Evolutionary conservation across 2,329 filamentous ascomycete species (phyloP), one percentile per base, ranked within the genome.

Genomic region (Microcyclosporella mali): DNA sequence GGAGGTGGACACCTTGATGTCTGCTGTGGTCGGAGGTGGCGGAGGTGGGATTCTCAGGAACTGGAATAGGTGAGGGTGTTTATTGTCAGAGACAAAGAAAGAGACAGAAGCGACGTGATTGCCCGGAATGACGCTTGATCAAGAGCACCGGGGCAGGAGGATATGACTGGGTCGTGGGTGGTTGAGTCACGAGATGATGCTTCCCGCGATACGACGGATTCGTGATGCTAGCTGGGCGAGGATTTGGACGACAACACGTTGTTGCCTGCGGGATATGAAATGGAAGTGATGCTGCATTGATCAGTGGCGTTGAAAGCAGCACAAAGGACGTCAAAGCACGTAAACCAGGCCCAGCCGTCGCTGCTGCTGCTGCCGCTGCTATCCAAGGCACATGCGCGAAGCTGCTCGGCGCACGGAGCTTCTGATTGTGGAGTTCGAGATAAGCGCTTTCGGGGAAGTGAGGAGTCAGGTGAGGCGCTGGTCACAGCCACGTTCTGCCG

Each of bases 1-100:
- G 40, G 49, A 40, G 31, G 47, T 55, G 52, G 50, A 44, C 39
- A 55, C 47, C 52, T 51, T 49, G 50, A 49, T 52, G 52, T 47
- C 46, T 38, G 32, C 41, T 25, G 46, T 29, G 39, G 16, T 29
- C 27, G 29, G 34, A 19, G 30, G 35, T 37, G n/a, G 35, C 33
- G 40, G 31, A 41, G 38, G 40, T 41, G 28, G 4, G 33, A 18
- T 27, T 37, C 40, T 36, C 32, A 35, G 17, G 17, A 33, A 16
- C n/a, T 14, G 21, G 21, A 17, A 16, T 30, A 44, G 31, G 36
- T 32, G 29, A 27, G 34, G 19, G 19, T 15, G 33, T 38, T 44
- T 44, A 38, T 44, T 41, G 43, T 45, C 31, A 18, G 34, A 31
- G 37, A 46, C 41, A 44, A 48, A 50, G 43, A 43, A 46, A 17